These are phyloP conservation scores for Guyanaporus albipodus DNA, from an alignment of 768 basidiomycete genomes.

Conservation along the genomic window DNA sequence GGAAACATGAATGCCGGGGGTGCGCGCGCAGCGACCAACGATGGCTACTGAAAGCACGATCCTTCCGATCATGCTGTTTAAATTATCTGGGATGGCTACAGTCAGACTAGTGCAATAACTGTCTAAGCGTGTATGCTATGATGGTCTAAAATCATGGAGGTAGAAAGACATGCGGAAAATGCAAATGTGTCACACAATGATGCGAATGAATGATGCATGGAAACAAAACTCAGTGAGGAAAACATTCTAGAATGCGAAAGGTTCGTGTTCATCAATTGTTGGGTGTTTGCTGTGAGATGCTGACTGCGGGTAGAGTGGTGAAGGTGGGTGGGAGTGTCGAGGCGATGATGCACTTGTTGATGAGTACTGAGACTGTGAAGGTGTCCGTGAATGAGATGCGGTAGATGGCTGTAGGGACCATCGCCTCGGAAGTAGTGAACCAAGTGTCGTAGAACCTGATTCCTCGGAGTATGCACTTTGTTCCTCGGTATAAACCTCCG, in stretches of 20 bases:
- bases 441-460: conserved; percentile 34
- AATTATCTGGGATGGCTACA: conserved; percentile 4
- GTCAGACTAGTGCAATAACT: neutral
- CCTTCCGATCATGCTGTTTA: neutral
- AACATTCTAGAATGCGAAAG: conserved; percentile 15
- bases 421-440: conserved; percentile 31
- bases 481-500: conserved; percentile 20
- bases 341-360: conserved; percentile 28
- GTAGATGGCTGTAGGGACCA: conserved; percentile 32
- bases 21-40: too few relatives aligned
- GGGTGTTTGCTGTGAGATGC: conserved; percentile 29
- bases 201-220: conserved; percentile 2
- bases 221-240: conserved; percentile 1
- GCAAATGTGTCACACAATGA: conserved; percentile 2
- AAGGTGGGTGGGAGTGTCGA: conserved; percentile 31
- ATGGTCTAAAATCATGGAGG: conserved; percentile 21
- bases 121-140: conserved; percentile 4
- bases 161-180: conserved; percentile 3
- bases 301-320: conserved; percentile 26
- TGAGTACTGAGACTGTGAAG: conserved; percentile 33
- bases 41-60: too few relatives aligned
- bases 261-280: conserved; percentile 30
- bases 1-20: too few relatives aligned
- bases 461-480: conserved; percentile 30
- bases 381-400: conserved; percentile 27